Percentiles rank a stretch among this genome's conserved stretches.
These are phyloP conservation scores for Vaccinium vitisidaea DNA, from an alignment of 148 eudicot genomes.

Conservation along the genomic window DNA sequence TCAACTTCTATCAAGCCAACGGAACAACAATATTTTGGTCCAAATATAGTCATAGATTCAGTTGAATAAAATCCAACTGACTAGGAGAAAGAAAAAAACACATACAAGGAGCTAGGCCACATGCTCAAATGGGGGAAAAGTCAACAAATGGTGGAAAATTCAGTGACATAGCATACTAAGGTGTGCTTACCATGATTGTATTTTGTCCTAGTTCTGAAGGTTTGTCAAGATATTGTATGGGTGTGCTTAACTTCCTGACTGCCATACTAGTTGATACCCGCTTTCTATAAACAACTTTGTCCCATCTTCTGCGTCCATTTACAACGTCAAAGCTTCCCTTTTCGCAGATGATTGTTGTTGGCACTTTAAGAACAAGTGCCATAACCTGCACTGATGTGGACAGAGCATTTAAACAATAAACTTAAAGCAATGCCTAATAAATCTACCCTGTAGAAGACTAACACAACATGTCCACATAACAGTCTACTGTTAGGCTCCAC, in stretches of 20 bases:
- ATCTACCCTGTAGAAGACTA: not conserved
- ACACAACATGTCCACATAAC: not conserved
- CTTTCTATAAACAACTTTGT: conserved; percentile 4
- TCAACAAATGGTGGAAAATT: not conserved
- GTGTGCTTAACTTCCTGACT: conserved; percentile 25
- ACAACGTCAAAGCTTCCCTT: conserved; percentile 19
- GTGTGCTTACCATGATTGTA: conserved; percentile 37
- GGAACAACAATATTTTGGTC: not conserved
- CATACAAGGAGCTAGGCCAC: not conserved
- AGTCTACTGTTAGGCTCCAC: not conserved
- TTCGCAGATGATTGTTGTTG: conserved; percentile 19
- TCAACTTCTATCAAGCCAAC: not conserved
- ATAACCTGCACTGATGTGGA: conserved; percentile 32
- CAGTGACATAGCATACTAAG: not conserved
- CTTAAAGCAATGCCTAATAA: not conserved
- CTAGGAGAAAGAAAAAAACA: not conserved
- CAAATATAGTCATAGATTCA: not conserved
- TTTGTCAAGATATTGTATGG: conserved; percentile 28
- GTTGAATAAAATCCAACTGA: not conserved
- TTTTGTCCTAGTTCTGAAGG: conserved; percentile 22
- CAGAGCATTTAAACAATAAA: not conserved
- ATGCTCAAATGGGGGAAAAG: not conserved
- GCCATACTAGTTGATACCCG: conserved; percentile 21
- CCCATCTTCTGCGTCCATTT: conserved; percentile 17
- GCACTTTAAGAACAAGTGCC: conserved; percentile 35